Conservation (phyloP, 1,284 basidiomycete species). For the Wolfiporia cocos region DNA sequence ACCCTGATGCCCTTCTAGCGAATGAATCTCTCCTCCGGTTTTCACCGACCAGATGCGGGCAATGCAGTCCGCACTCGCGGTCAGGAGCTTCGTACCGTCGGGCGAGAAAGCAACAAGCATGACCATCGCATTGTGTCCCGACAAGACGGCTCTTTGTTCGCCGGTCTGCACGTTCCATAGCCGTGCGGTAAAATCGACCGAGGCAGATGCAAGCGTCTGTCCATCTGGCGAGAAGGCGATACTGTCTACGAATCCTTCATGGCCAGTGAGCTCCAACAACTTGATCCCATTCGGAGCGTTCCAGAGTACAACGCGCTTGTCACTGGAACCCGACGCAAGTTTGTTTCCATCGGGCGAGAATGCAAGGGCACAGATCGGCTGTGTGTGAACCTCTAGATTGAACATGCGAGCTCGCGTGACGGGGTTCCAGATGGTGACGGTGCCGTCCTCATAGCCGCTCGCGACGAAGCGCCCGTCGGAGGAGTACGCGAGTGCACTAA, state of each 20-base stretch:
- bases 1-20: conserved; percentile 12
- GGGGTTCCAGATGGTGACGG: conserved; percentile 20
- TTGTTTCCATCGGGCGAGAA: conserved; percentile 19
- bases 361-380: conserved; percentile 12
- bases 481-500: conserved; percentile 17
- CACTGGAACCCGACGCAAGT: conserved; percentile 16
- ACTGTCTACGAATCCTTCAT: conserved; percentile 10
- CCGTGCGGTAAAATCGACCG: conserved; percentile 16
- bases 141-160: conserved; percentile 3
- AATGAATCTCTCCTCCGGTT: conserved; percentile 3
- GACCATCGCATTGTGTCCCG: conserved; percentile 16
- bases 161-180: conserved; percentile 19
- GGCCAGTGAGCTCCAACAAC: conserved; percentile 10
- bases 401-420: conserved; percentile 4
- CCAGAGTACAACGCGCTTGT: conserved; percentile 15
- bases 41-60: conserved; percentile 14
- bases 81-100: conserved; percentile 13
- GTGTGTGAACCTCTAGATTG: conserved; percentile 11
- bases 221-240: conserved; percentile 20
- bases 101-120: conserved; percentile 17
- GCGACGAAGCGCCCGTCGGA: conserved; percentile 16
- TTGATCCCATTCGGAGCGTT: conserved; percentile 7
- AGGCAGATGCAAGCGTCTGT: conserved; percentile 18
- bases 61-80: conserved; percentile 14
- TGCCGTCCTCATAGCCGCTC: conserved; percentile 17